Percentiles rank a stretch among this genome's conserved stretches.
Evolutionary conservation across 2,329 filamentous ascomycete species (phyloP).

Genomic region (Penicillium decumbens): DNA sequence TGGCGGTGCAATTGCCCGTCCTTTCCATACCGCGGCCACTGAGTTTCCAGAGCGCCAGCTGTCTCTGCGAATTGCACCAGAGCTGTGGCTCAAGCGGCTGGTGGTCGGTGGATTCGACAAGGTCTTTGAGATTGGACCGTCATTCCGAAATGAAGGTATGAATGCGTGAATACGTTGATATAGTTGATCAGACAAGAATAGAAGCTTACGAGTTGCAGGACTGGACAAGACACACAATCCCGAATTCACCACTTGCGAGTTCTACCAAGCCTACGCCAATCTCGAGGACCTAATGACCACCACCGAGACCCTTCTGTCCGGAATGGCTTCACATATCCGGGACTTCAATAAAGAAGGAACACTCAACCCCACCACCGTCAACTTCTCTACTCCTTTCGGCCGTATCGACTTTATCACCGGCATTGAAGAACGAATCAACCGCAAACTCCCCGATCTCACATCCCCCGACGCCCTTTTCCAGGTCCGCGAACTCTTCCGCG

Average conservation of each 20-base stretch:
- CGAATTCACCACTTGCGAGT: slow-evolving; percentile 96
- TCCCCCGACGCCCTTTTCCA: slow-evolving; percentile 53
- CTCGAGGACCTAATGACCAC: slow-evolving; percentile 68
- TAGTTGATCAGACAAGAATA: background rate
- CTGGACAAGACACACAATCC: slow-evolving; percentile 90
- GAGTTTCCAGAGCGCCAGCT: slow-evolving; percentile 69
- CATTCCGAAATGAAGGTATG: slow-evolving; percentile 84
- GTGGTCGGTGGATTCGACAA: slow-evolving; percentile 82
- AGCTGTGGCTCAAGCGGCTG: slow-evolving; percentile 89
- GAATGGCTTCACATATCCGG: slow-evolving; percentile 53
- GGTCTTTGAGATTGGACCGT: slow-evolving; percentile 88
- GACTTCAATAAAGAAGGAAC: slow-evolving; percentile 43
- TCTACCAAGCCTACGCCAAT: slow-evolving; percentile 81
- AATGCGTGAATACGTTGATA: background rate
- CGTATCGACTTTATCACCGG: slow-evolving; percentile 77
- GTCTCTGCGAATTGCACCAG: slow-evolving; percentile 81
- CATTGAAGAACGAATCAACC: slow-evolving; percentile 64
- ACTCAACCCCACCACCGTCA: slow-evolving; percentile 47
- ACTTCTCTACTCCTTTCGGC: slow-evolving; percentile 57
- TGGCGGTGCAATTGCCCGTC: slow-evolving; percentile 80
- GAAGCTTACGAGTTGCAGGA: slow-evolving; percentile 33
- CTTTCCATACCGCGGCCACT: slow-evolving; percentile 75
- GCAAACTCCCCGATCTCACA: slow-evolving; percentile 60
- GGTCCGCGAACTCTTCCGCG: slow-evolving; percentile 53
- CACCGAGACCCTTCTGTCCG: slow-evolving; percentile 67